Evolutionary conservation across 1,284 basidiomycete genomes (phyloP).

Genomic region (Lignosus rhinocerotis): DNA sequence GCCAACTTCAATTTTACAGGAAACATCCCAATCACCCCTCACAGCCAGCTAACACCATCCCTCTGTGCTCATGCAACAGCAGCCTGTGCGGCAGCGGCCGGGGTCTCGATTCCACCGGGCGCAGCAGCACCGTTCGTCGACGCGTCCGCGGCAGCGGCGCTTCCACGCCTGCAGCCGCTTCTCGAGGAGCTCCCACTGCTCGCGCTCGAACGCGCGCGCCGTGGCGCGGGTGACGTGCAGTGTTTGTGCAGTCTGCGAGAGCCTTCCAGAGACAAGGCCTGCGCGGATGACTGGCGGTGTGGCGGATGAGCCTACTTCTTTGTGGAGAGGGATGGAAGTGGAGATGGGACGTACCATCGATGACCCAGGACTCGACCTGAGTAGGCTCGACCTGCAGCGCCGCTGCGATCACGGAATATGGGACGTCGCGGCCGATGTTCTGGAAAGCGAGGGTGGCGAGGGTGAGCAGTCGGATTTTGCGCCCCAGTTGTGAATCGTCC

Average conservation of each 20-base stretch:
- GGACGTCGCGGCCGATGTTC: constrained; percentile 74
- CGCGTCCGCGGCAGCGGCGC: constrained; percentile 11
- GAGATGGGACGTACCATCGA: constrained; percentile 67
- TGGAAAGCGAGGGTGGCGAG: constrained; percentile 79
- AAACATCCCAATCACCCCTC: too few species aligned
- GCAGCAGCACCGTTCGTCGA: constrained; percentile 1
- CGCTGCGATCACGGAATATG: constrained; percentile 74
- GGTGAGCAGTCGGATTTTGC: constrained; percentile 82
- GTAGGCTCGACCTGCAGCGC: constrained; percentile 65
- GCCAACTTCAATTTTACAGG: not conserved
- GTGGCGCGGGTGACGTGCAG: constrained; percentile 79
- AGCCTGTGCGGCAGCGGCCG: constrained; percentile 25
- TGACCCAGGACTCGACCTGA: constrained; percentile 89
- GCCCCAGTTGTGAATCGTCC: constrained; percentile 60
- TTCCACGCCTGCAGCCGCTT: constrained; percentile 83
- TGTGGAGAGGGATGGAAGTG: not conserved
- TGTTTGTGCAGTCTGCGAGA: constrained; percentile 80
- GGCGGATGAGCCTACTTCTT: constrained; percentile 5
- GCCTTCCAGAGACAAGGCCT: constrained; percentile 80
- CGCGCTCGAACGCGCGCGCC: constrained; percentile 74
- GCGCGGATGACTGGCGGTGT: constrained; percentile 73
- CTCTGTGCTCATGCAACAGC: constrained; percentile 22
- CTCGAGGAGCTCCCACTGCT: constrained; percentile 85
- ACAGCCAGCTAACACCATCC: too few species aligned
- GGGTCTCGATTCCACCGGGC: constrained; percentile 21